phyloP scores from a whole-genome alignment of 129 eudicot genomes.

The Ambrosia artemisiifolia region DNA sequence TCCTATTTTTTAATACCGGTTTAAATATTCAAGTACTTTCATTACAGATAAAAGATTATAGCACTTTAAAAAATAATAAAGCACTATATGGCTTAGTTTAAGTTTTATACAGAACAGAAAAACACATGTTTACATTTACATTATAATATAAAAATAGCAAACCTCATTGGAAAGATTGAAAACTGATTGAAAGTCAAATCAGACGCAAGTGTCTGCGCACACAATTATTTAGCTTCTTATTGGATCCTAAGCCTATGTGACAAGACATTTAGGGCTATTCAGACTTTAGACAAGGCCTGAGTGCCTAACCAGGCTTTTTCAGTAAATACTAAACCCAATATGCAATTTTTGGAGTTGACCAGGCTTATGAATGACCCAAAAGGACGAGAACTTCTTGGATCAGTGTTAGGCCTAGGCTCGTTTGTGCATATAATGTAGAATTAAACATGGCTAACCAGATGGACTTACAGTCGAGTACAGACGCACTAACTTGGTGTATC shows the following conservation, averaged over 20 bases:
- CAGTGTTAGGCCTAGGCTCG: not conserved
- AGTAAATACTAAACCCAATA: not conserved
- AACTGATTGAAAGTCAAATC: not conserved
- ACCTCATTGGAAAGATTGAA: not conserved
- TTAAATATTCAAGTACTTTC: not conserved
- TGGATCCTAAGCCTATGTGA: not conserved
- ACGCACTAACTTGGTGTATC: slow-evolving; percentile 75
- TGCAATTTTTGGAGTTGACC: too few species aligned
- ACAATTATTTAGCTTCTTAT: not conserved
- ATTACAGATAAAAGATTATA: not conserved
- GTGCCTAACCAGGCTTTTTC: not conserved
- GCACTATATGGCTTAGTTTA: not conserved
- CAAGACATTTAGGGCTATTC: not conserved
- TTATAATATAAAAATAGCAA: not conserved
- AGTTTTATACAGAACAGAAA: not conserved
- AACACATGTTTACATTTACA: not conserved
- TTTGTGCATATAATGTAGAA: not conserved
- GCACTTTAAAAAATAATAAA: not conserved
- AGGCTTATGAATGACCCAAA: too few species aligned
- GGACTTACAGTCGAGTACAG: slow-evolving; percentile 81
- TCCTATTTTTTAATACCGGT: not conserved
- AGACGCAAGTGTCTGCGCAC: not conserved
- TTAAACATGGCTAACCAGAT: not conserved
- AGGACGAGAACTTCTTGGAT: not conserved
- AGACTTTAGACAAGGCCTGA: not conserved